Percentiles rank a stretch among this genome's conserved stretches.
Conservation (phyloP, 495 filamentous ascomycete species). For the Letharia columbiana region DNA sequence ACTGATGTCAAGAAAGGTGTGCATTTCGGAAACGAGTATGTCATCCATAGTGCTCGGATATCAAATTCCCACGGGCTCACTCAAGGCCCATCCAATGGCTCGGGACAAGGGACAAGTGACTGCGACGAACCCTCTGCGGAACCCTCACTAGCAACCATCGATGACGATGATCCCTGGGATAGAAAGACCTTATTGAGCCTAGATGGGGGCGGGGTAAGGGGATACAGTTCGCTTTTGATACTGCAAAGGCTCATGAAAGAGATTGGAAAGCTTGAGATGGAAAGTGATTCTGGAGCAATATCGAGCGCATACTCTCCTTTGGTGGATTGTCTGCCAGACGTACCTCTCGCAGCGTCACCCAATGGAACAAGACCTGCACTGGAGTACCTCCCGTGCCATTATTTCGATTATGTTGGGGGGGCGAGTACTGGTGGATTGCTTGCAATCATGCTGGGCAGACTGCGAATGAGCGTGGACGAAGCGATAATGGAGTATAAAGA, state of each 20-base stretch:
- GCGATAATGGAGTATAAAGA: constrained; percentile 38
- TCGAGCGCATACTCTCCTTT: constrained; percentile 12
- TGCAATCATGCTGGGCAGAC: constrained; percentile 24
- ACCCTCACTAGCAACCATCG: neutral
- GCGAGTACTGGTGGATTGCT: constrained; percentile 21
- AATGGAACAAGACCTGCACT: neutral
- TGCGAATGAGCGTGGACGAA: constrained; percentile 28
- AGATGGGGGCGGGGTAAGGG: constrained; percentile 18
- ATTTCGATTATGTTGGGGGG: constrained; percentile 20
- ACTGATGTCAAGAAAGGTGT: no score
- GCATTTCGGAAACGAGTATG: no score
- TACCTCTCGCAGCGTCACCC: neutral
- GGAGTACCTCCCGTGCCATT: constrained; percentile 19
- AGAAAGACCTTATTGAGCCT: constrained; percentile 15
- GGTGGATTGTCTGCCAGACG: neutral
- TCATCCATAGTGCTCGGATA: no score
- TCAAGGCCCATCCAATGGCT: no score
- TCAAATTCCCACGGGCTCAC: no score
- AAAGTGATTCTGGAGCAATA: neutral
- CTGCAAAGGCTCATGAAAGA: constrained; percentile 11
- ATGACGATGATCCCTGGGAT: constrained; percentile 12
- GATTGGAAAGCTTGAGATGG: neutral
- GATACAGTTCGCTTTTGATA: constrained; percentile 13
- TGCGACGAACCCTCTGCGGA: neutral
- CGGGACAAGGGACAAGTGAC: no score